These are phyloP conservation scores for Martiniozyma asiatica DNA, from an alignment of 1,139 yeast genomes.

Conservation along the genomic window DNA sequence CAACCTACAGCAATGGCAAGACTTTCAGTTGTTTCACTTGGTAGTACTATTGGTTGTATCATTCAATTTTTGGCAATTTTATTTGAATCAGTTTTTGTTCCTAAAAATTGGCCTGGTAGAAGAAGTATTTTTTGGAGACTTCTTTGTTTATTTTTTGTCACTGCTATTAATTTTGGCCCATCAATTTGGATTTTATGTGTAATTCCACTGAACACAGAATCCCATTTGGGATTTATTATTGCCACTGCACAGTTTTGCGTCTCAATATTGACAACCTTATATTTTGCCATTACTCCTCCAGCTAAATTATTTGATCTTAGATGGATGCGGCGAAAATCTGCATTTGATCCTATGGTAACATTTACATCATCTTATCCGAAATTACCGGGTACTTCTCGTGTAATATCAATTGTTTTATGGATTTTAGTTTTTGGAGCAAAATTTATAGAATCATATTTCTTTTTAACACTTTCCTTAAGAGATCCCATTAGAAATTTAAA, in stretches of 20 bases:
- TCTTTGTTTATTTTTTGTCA: conserved; percentile 30
- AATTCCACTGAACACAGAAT: conserved; percentile 38
- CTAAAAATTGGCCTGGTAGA: conserved; percentile 60
- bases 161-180: conserved; percentile 44
- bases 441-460: conserved; percentile 70
- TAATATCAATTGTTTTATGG: conserved; percentile 59
- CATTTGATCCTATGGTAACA: conserved; percentile 24
- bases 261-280: conserved; percentile 48
- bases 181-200: conserved; percentile 47
- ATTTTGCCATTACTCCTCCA: conserved; percentile 51
- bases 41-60: conserved; percentile 59
- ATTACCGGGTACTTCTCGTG: conserved; percentile 36
- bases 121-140: conserved; percentile 33
- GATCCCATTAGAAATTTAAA: conserved; percentile 68
- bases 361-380: conserved; percentile 47
- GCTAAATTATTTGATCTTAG: conserved; percentile 35
- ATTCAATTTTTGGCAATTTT: conserved; percentile 52
- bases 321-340: conserved; percentile 6
- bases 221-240: conserved; percentile 37
- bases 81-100: conserved; percentile 55
- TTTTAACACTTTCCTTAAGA: conserved; percentile 61
- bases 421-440: conserved; percentile 57
- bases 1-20: conserved; percentile 55
- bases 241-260: conserved; percentile 49
- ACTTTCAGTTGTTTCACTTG: conserved; percentile 54